Base-by-base conservation (phyloP, 805 yeast species). In the Saccharomyces cerevisiae region DNA sequence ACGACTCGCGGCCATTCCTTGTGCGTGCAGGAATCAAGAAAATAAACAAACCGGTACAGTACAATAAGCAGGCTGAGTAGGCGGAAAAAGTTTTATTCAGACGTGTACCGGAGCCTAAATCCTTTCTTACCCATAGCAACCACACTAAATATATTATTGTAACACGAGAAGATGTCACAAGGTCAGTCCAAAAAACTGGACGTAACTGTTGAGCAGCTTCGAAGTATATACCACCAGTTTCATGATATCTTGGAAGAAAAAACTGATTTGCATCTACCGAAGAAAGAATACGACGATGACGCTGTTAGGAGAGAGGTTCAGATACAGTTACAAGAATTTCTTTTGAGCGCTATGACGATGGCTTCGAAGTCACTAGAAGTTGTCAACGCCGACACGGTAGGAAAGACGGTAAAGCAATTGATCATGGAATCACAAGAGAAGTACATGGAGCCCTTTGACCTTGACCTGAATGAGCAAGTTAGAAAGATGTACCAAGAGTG, bases 401-500 rank as follows among this genome's bases (percentile, higher is more conserved):
- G 57, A 1, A 66, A 57, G 11, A 59, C 61, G 14, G 51, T 70
- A 10, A 52, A 61, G 9, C 62, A 60, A 41, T 48, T 61, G 27
- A 56, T 58, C 26, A 55, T 50, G 29, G 58, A 57, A 48, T 61
- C 63, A 6, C 61, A 61, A 48, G 58, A 60, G 41, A 57, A 55
- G 46, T 62, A 77, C 54, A 76, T 82, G 8, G 94, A 85, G 64
- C 89, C 91, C 0, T 86, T 85, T 67, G 92, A 88, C 63, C 69
- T 78, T 43, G 82, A 77, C 21, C 68, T 86, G 55, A 84, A 85
- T 66, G 83, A 79, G 54, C 66, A 74, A 53, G 76, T 87, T 29
- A 73, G 92, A 49, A 73, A 76, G 50, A 60, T 80, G 50, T 79
- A 86, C 57, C 76, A 76, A 50, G 74, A 77, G 41, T 83, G 87